Conservation (phyloP, 2,329 filamentous ascomycete species). For the Chaetomiaceae sp. region DNA sequence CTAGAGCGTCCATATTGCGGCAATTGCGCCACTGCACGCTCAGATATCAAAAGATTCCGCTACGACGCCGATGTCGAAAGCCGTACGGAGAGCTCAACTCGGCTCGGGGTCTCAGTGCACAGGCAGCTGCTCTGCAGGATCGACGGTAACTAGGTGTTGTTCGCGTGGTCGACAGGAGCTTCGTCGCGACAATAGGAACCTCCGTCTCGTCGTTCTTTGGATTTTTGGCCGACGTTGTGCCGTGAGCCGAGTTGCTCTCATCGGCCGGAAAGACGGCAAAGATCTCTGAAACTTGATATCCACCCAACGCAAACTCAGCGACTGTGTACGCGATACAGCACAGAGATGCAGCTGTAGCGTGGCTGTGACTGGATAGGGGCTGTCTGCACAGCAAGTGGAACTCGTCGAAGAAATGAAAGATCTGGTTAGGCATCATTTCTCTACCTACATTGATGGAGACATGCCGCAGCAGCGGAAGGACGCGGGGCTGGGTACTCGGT, state of each 20-base stretch:
- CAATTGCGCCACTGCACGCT: too few relatives aligned
- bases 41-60: too few relatives aligned
- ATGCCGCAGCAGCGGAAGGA: too few relatives aligned
- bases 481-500: neutral
- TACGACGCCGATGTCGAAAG: neutral
- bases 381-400: neutral
- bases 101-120: too few relatives aligned
- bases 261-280: conserved; percentile 2
- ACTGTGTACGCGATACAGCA: neutral
- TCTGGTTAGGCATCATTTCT: conserved; percentile 16
- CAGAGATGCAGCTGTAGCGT: conserved; percentile 3
- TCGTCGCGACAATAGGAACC: neutral
- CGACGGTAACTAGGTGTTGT: too few relatives aligned
- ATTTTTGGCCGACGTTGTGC: neutral
- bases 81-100: neutral
- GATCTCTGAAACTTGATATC: neutral
- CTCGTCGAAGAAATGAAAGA: neutral
- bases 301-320: neutral
- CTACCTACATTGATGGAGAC: neutral
- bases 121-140: too few relatives aligned
- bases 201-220: neutral
- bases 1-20: too few relatives aligned
- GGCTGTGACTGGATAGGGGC: neutral
- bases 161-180: too few relatives aligned
- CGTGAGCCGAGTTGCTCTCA: neutral